Conservation (phyloP, 352 stramenopile genomes). For the Phytopythium helicoides region DNA sequence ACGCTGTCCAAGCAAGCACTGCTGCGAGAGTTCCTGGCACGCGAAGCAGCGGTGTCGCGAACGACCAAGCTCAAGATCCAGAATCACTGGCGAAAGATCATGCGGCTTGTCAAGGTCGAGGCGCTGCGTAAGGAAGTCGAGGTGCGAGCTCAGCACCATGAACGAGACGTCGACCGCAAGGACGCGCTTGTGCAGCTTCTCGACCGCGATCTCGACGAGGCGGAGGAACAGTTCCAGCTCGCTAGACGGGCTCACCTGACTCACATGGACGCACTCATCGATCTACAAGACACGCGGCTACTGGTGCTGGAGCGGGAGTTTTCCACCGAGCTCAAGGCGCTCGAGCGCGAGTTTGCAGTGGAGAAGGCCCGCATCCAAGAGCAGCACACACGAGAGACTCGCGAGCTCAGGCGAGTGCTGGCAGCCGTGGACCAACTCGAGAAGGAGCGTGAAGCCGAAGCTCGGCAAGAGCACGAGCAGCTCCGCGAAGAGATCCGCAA, state of each 20-base stretch:
- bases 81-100: conserved; percentile 95
- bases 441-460: conserved; percentile 74
- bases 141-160: conserved; percentile 91
- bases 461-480: conserved; percentile 84
- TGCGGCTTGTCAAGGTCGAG: conserved; percentile 93
- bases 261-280: conserved; percentile 91
- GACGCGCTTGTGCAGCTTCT: conserved; percentile 96
- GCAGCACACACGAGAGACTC: conserved; percentile 67
- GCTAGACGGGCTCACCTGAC: conserved; percentile 86
- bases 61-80: conserved; percentile 93
- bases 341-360: conserved; percentile 84
- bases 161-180: conserved; percentile 94
- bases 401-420: conserved; percentile 86
- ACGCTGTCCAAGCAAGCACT: conserved; percentile 75
- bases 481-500: conserved; percentile 93
- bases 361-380: conserved; percentile 81
- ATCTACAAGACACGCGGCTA: conserved; percentile 88
- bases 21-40: conserved; percentile 74
- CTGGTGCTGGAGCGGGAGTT: conserved; percentile 91
- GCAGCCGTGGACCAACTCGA: conserved; percentile 81
- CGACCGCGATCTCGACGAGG: conserved; percentile 91
- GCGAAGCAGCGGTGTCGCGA: conserved; percentile 65
- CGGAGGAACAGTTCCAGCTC: conserved; percentile 94
- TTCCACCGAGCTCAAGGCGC: conserved; percentile 75
- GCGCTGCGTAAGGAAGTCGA: conserved; percentile 91